Evolutionary conservation across 1,284 basidiomycete genomes (phyloP).

Genomic region (Apiotrichum siamense): DNA sequence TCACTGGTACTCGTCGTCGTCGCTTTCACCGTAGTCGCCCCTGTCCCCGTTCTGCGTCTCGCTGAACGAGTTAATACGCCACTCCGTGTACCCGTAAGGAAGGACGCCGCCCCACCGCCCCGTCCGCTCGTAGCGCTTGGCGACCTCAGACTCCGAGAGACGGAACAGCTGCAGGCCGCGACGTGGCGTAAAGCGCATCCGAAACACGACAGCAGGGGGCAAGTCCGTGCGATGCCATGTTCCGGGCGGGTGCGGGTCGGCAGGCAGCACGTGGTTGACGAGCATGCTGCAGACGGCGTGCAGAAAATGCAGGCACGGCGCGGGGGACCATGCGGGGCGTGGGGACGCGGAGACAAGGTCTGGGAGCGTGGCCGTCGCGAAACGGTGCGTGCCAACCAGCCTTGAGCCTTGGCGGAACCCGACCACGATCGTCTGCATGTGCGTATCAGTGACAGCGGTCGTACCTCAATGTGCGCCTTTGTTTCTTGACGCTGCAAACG

Average conservation of each 20-base stretch:
- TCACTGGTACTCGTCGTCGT: no score
- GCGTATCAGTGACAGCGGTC: not conserved
- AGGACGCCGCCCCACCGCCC: constrained; percentile 42
- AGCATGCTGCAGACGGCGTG: constrained; percentile 32
- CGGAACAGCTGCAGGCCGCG: constrained; percentile 35
- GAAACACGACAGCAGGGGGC: constrained; percentile 32
- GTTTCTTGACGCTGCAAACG: no score
- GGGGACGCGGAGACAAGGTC: not conserved
- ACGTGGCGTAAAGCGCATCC: constrained; percentile 37
- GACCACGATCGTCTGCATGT: constrained; percentile 70
- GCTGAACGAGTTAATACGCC: no score
- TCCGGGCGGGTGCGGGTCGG: constrained; percentile 22
- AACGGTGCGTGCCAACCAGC: constrained; percentile 58
- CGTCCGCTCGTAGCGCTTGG: not conserved
- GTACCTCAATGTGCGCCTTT: no score
- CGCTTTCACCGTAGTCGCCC: no score
- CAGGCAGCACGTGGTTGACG: constrained; percentile 28
- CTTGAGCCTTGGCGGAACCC: constrained; percentile 83
- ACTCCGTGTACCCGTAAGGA: constrained; percentile 32
- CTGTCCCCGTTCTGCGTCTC: no score
- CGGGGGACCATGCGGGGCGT: constrained; percentile 28
- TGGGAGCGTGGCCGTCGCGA: constrained; percentile 66
- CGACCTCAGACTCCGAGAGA: constrained; percentile 17
- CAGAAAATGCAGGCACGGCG: constrained; percentile 34
- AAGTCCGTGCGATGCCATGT: constrained; percentile 13